Conservation (phyloP, 2,329 filamentous ascomycete genomes). For the Fusarium austroafricanum region DNA sequence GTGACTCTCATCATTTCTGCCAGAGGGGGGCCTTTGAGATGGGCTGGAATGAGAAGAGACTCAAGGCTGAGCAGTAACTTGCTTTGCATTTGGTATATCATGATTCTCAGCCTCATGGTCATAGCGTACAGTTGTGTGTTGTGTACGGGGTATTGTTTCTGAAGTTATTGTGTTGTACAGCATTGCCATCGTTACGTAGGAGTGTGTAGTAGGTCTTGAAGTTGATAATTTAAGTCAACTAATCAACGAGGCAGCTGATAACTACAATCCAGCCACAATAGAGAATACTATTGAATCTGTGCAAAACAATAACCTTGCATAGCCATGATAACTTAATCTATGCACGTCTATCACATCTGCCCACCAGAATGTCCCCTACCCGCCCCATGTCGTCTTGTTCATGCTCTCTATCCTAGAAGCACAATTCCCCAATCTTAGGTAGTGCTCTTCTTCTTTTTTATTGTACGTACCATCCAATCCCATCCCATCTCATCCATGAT, state of each 20-base stretch:
- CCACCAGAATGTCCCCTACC: constrained; percentile 8
- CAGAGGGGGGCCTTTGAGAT: constrained; percentile 4
- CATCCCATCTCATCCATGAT: constrained; percentile 19
- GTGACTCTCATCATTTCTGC: constrained; percentile 34
- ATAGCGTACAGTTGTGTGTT: constrained; percentile 1
- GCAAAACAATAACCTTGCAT: not conserved
- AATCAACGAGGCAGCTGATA: not conserved
- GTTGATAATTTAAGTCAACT: constrained; percentile 1
- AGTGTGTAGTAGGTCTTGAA: not conserved
- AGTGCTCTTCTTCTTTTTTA: constrained; percentile 24
- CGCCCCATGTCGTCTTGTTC: constrained; percentile 29
- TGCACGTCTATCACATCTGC: constrained; percentile 19
- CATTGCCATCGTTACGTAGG: constrained; percentile 2
- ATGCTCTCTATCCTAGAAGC: constrained; percentile 34
- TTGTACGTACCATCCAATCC: constrained; percentile 18
- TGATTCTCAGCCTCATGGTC: constrained; percentile 37
- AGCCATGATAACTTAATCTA: constrained; percentile 16
- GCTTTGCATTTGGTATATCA: constrained; percentile 8
- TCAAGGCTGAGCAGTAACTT: constrained; percentile 2
- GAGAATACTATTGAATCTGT: constrained; percentile 7
- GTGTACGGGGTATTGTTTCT: constrained; percentile 15
- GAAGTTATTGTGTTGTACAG: constrained; percentile 12
- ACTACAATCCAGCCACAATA: not conserved
- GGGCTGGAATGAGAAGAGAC: constrained; percentile 20
- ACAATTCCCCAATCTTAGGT: constrained; percentile 36